Evolutionary conservation across 2,329 filamentous ascomycete species (phyloP).

Genomic region (Colletotrichum destructivum): DNA sequence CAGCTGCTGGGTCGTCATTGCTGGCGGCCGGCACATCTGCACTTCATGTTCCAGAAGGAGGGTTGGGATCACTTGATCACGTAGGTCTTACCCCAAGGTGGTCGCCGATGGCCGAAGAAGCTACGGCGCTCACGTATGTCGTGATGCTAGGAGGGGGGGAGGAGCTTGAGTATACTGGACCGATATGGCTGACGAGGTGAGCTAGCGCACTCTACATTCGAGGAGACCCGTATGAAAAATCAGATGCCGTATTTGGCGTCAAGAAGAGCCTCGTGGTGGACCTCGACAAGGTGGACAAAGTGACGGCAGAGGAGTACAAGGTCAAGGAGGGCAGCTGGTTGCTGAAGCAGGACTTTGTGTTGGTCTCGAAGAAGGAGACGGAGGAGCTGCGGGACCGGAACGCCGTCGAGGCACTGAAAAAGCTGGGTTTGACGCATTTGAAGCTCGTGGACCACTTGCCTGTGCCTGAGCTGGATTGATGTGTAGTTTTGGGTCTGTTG

Average conservation of each 20-base stretch:
- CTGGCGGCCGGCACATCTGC: slow-evolving; percentile 84
- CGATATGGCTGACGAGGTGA: slow-evolving; percentile 6
- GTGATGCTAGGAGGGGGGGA: neutral
- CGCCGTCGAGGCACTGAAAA: slow-evolving; percentile 76
- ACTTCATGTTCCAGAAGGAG: slow-evolving; percentile 89
- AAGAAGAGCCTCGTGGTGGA: slow-evolving; percentile 85
- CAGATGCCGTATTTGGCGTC: slow-evolving; percentile 89
- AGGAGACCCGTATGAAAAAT: slow-evolving; percentile 85
- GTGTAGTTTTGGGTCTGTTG: neutral
- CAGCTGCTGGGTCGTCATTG: slow-evolving; percentile 78
- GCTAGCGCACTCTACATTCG: slow-evolving; percentile 81
- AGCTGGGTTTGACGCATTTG: slow-evolving; percentile 74
- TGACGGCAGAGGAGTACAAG: slow-evolving; percentile 72
- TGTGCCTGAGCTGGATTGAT: slow-evolving; percentile 74
- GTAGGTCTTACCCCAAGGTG: slow-evolving; percentile 64
- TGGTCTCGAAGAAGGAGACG: slow-evolving; percentile 81
- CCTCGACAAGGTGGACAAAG: slow-evolving; percentile 64
- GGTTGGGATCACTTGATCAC: slow-evolving; percentile 88
- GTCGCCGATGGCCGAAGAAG: too few relatives aligned
- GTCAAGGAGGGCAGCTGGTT: slow-evolving; percentile 75
- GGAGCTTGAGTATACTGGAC: neutral
- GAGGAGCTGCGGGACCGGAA: slow-evolving; percentile 74
- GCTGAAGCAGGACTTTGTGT: slow-evolving; percentile 82
- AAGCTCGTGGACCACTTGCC: slow-evolving; percentile 84
- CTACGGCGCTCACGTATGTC: neutral